These are phyloP conservation scores for Eucalyptus albens DNA, from an alignment of 345 rosid species.

Conservation along the genomic window DNA sequence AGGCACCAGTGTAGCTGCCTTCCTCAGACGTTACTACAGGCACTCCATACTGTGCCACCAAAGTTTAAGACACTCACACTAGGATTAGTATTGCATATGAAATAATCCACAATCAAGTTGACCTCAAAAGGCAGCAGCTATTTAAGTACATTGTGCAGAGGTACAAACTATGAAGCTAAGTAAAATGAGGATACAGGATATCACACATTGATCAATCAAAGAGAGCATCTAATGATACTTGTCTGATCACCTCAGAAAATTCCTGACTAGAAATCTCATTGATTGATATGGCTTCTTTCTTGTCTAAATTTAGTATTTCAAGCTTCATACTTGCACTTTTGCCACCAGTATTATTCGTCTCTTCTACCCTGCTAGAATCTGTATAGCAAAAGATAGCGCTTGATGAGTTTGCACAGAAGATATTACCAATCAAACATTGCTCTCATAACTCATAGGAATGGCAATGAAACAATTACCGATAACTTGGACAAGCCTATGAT, in stretches of 20 bases:
- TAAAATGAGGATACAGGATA: neutral
- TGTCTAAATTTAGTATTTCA: conserved; percentile 60
- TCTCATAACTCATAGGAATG: neutral
- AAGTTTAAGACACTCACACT: neutral
- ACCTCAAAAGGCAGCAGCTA: neutral
- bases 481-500: conserved; percentile 81
- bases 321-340: conserved; percentile 49
- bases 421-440: neutral
- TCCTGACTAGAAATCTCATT: conserved; percentile 76
- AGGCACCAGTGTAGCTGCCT: neutral
- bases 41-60: neutral
- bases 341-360: conserved; percentile 57
- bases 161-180: neutral
- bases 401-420: neutral
- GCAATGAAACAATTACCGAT: conserved; percentile 35
- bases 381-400: neutral
- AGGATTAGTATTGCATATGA: neutral
- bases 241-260: conserved; percentile 64
- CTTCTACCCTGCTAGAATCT: conserved; percentile 56
- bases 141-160: neutral
- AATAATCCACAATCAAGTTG: neutral
- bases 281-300: conserved; percentile 62
- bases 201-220: neutral
- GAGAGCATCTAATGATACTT: neutral
- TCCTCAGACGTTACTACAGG: neutral